These are phyloP conservation scores for Nemania sp. DNA, from an alignment of 2,329 filamentous ascomycete genomes.

Conservation along the genomic window DNA sequence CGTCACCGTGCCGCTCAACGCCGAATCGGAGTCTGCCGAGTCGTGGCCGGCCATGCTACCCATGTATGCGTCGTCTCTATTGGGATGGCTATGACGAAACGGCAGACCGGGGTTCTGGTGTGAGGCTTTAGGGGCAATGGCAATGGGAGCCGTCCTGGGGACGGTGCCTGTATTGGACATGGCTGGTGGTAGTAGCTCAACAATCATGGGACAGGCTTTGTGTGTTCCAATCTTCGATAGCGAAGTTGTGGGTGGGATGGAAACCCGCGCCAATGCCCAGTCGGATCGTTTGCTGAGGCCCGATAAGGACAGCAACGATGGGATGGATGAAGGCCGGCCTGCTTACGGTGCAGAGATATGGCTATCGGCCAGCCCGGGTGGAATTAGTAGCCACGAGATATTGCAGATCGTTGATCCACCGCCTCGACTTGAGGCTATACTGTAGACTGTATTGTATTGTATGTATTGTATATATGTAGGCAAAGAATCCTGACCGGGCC, in stretches of 20 bases:
- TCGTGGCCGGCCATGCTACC: slow-evolving; percentile 65
- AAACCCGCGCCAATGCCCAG: slow-evolving; percentile 21
- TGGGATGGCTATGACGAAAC: slow-evolving; percentile 55
- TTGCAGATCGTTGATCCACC: slow-evolving; percentile 30
- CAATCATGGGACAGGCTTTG: slow-evolving; percentile 35
- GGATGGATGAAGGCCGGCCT: slow-evolving; percentile 26
- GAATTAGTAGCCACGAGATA: slow-evolving; percentile 20
- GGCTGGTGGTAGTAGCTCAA: slow-evolving; percentile 50
- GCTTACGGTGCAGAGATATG: slow-evolving; percentile 25
- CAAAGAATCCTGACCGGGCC: slow-evolving; percentile 16
- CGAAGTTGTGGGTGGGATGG: slow-evolving; percentile 37
- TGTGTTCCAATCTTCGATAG: slow-evolving; percentile 33
- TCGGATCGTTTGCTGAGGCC: slow-evolving; percentile 21
- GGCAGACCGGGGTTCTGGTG: slow-evolving; percentile 58
- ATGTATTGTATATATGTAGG: slow-evolving; percentile 3
- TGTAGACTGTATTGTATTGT: too few relatives aligned
- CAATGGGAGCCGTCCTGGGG: slow-evolving; percentile 72
- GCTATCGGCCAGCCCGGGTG: slow-evolving; percentile 7
- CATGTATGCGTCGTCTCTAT: slow-evolving; percentile 62
- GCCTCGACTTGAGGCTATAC: slow-evolving; percentile 29
- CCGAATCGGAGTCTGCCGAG: slow-evolving; percentile 62
- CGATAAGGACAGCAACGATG: slow-evolving; percentile 26
- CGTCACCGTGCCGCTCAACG: slow-evolving; percentile 58
- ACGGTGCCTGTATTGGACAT: slow-evolving; percentile 68
- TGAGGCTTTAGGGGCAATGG: slow-evolving; percentile 72